Conservation (phyloP, 352 stramenopile genomes). For the Thraustochytrium striatum region DNA sequence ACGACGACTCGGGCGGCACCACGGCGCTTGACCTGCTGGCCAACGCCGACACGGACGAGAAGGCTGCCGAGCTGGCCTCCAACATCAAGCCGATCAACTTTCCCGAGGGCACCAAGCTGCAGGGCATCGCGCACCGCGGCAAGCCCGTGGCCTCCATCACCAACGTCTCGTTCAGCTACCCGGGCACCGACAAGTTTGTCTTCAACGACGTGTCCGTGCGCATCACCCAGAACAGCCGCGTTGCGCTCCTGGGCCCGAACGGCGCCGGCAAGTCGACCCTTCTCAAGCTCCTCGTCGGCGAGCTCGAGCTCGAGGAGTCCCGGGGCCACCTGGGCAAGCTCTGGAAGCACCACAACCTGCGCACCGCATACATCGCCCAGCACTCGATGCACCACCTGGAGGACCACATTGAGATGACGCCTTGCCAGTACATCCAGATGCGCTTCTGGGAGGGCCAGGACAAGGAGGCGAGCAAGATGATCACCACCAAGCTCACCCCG, state of each 20-base stretch:
- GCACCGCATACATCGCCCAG: slow-evolving; percentile 57
- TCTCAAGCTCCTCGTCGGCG: slow-evolving; percentile 88
- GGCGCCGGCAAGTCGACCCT: slow-evolving; percentile 94
- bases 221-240: slow-evolving; percentile 87
- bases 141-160: slow-evolving; percentile 51
- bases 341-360: slow-evolving; percentile 56
- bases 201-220: slow-evolving; percentile 89
- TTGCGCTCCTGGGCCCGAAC: slow-evolving; percentile 96
- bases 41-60: slow-evolving; percentile 40
- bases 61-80: slow-evolving; percentile 40
- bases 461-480: slow-evolving; percentile 62
- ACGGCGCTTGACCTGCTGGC: slow-evolving; percentile 38
- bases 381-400: slow-evolving; percentile 97
- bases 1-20: slow-evolving; percentile 46
- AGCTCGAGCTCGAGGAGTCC: slow-evolving; percentile 66
- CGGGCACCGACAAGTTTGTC: slow-evolving; percentile 58
- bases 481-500: slow-evolving; percentile 70
- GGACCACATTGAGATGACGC: slow-evolving; percentile 86
- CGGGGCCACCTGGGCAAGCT: slow-evolving; percentile 30
- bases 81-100: slow-evolving; percentile 52
- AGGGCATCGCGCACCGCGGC: slow-evolving; percentile 43
- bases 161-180: slow-evolving; percentile 53
- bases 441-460: slow-evolving; percentile 87
- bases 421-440: slow-evolving; percentile 95
- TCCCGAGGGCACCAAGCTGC: slow-evolving; percentile 37